Evolutionary conservation across 805 yeast species (phyloP), one percentile per base, ranked within the genome.

Genomic region (Dipodascus geniculatus): DNA sequence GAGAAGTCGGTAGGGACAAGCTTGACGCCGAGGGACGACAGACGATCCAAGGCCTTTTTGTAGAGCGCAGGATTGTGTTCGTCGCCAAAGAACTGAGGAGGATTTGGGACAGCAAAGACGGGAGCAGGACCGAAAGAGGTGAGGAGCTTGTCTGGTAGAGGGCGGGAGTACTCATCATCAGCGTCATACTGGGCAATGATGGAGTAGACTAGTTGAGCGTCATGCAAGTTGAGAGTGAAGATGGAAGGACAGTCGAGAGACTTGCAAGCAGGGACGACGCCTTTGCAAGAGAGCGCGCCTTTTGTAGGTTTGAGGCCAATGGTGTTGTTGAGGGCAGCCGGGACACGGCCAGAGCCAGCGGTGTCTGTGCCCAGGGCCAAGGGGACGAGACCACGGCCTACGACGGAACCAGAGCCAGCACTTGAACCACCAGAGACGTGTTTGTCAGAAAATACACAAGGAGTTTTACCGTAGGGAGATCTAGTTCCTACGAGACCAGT

Each of bases 341-440:
- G 99, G 31, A 91, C 99, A 64, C 99, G 80, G 47, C 97, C 97
- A 3, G 96, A 87, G 22, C 99, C 99, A 8, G 99, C 99, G 38
- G 99, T 91, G 66, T 91, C 99, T 3, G 98, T 93, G 38, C 97
- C 97, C 61, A 91, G 74, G 1, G 96, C 77, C 50, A 91, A 63
- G 33, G 98, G 96, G 17, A 87, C 96, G 50, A 82, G 74, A 55
- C 98, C 98, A 60, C 89, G 77, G 20, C 89, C 91, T 19, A 89
- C 97, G 22, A 83, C 90, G 14, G 83, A 81, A 3, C 96, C 95
- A n/a, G 96, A 87, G 11, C 99, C 99, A 0, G 97, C 89, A 42
- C 95, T 84, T 1, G 96, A 88, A 28, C 99, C 99, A 51, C 99
- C 99, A 54, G 89, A 79, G 17, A 91, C 96, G 65, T 89, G 89